Conservation (phyloP, 1,139 yeast genomes). For the Pichia sp. region DNA sequence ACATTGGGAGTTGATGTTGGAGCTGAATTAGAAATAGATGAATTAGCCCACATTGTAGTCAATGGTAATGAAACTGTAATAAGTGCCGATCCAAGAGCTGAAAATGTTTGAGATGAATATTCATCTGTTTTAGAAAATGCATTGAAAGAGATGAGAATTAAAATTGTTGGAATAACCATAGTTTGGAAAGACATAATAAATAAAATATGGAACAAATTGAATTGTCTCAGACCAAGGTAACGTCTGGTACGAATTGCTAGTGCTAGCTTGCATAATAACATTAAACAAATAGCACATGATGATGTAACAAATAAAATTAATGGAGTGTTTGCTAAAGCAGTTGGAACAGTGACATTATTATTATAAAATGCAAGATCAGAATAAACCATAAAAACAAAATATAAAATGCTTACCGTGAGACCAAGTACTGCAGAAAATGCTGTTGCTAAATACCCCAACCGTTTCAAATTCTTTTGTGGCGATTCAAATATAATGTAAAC, state of each 20-base stretch:
- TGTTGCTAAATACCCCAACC: slow-evolving; percentile 38
- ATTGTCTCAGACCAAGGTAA: slow-evolving; percentile 70
- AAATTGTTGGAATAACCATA: slow-evolving; percentile 65
- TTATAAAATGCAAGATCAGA: slow-evolving; percentile 34
- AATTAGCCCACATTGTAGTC: slow-evolving; percentile 78
- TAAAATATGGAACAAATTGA: slow-evolving; percentile 73
- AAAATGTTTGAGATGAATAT: slow-evolving; percentile 21
- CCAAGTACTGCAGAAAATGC: slow-evolving; percentile 40
- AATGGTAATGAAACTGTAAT: slow-evolving; percentile 66
- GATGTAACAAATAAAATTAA: slow-evolving; percentile 63
- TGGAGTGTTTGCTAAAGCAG: slow-evolving; percentile 42
- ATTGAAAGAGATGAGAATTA: slow-evolving; percentile 32
- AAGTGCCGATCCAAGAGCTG: slow-evolving; percentile 28
- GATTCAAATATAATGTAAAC: slow-evolving; percentile 59
- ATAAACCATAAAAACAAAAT: slow-evolving; percentile 41
- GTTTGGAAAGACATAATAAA: slow-evolving; percentile 81
- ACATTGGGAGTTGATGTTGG: slow-evolving; percentile 24
- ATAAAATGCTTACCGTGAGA: slow-evolving; percentile 46
- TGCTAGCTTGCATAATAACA: slow-evolving; percentile 56
- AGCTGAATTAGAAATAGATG: slow-evolving; percentile 22
- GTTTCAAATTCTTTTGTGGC: slow-evolving; percentile 35
- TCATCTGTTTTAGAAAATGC: slow-evolving; percentile 12
- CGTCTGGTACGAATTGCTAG: slow-evolving; percentile 68
- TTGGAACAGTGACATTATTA: slow-evolving; percentile 19
- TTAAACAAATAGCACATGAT: slow-evolving; percentile 52